Percentiles rank a stretch among this genome's conserved stretches.
Conservation (phyloP, 2,329 filamentous ascomycete species). For the Aspergillus phoenicis region DNA sequence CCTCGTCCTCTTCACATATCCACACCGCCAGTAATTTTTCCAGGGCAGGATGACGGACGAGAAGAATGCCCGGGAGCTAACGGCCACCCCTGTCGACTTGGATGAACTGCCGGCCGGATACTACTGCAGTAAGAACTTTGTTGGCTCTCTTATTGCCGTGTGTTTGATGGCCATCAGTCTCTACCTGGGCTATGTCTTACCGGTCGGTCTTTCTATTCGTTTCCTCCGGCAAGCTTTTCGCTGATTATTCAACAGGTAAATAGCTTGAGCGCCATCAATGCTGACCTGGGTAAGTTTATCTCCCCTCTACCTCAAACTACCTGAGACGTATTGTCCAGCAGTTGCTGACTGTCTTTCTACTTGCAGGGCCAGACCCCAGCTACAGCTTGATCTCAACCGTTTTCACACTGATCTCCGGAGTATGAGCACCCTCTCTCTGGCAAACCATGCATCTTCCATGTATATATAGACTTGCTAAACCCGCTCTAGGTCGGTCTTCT, state of each 20-base stretch:
- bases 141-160: constrained; percentile 3
- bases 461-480: not conserved
- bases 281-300: constrained; percentile 21
- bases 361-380: constrained; percentile 28
- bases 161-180: constrained; percentile 18
- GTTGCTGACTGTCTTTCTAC: not conserved
- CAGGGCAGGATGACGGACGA: not conserved
- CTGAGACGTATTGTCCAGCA: too few species aligned
- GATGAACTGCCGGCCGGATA: not conserved
- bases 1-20: not conserved
- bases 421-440: constrained; percentile 10
- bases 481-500: constrained; percentile 28
- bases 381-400: constrained; percentile 33
- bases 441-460: not conserved
- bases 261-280: constrained; percentile 30
- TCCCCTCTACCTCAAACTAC: not conserved
- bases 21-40: not conserved
- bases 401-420: constrained; percentile 25
- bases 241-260: constrained; percentile 14
- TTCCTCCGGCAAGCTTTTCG: too few species aligned
- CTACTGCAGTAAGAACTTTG: constrained; percentile 7
- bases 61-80: not conserved
- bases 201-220: not conserved
- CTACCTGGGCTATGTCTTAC: constrained; percentile 27
- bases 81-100: not conserved